phyloP scores from a whole-genome alignment of 2,329 filamentous ascomycete species.

The Colletotrichum spaethianum region DNA sequence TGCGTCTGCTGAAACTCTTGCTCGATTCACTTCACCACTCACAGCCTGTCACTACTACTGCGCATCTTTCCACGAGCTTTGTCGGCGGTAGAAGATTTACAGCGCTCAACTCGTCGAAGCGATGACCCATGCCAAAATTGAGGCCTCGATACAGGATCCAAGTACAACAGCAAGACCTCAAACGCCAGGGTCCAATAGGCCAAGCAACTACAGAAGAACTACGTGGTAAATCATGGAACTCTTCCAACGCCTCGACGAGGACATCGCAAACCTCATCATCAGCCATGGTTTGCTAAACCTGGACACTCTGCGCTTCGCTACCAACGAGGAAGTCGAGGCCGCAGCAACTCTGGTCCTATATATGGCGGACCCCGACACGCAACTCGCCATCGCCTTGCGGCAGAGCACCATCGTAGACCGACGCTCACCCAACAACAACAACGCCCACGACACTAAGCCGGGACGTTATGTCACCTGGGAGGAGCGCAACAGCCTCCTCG shows the following conservation, averaged over 20 bases:
- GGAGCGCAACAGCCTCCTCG: slow-evolving; percentile 32
- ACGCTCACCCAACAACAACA: not conserved
- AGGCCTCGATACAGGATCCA: not conserved
- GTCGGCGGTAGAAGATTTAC: too few relatives aligned
- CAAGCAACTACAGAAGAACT: not conserved
- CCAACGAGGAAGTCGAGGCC: slow-evolving; percentile 19
- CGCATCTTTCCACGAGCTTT: too few relatives aligned
- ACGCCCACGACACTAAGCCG: not conserved
- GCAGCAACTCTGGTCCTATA: slow-evolving; percentile 28
- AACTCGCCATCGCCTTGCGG: slow-evolving; percentile 28
- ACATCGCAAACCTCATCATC: slow-evolving; percentile 32
- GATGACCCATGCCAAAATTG: not conserved
- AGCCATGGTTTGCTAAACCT: slow-evolving; percentile 29
- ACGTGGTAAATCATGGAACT: slow-evolving; percentile 28
- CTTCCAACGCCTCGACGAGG: slow-evolving; percentile 33
- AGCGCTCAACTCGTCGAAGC: too few relatives aligned
- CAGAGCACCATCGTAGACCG: not conserved
- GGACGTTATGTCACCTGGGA: slow-evolving; percentile 26
- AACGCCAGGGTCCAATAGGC: not conserved
- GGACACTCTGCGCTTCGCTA: slow-evolving; percentile 1
- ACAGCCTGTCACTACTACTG: not conserved
- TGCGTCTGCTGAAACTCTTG: not conserved
- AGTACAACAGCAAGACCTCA: not conserved
- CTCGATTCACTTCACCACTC: not conserved
- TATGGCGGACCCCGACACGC: slow-evolving; percentile 20